Evolutionary conservation across 495 filamentous ascomycete genomes (phyloP).

Genomic region (Xylaria telfairii): DNA sequence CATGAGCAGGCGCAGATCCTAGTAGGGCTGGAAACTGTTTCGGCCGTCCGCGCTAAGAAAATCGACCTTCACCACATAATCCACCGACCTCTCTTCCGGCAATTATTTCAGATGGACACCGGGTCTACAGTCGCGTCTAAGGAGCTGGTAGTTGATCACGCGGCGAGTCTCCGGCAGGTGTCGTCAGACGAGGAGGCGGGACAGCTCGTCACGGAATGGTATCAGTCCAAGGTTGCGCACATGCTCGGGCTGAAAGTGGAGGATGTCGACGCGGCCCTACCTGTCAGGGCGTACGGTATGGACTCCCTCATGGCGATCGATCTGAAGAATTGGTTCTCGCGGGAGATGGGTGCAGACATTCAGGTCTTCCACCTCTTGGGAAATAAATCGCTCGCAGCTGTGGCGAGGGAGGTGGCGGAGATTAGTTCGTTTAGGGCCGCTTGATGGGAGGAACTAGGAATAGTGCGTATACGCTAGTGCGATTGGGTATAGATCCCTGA

Average conservation of each 20-base stretch:
- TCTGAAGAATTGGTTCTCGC: slow-evolving; percentile 26
- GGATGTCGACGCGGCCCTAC: slow-evolving; percentile 32
- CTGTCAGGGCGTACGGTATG: slow-evolving; percentile 39
- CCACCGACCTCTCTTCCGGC: slow-evolving; percentile 16
- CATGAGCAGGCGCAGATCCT: slow-evolving; percentile 10
- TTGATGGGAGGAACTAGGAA: not conserved
- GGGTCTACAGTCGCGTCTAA: not conserved
- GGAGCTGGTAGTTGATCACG: not conserved
- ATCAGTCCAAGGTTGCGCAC: slow-evolving; percentile 1
- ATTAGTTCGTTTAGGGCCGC: not conserved
- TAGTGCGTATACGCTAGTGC: too few species aligned
- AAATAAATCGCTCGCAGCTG: not conserved
- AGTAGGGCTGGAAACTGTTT: slow-evolving; percentile 9
- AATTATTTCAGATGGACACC: slow-evolving; percentile 3
- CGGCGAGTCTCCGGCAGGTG: not conserved
- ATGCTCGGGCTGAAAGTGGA: slow-evolving; percentile 21
- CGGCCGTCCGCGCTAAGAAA: slow-evolving; percentile 8
- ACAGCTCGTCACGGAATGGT: not conserved
- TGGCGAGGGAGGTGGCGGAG: not conserved
- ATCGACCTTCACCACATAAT: slow-evolving; percentile 12
- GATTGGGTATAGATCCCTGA: too few species aligned
- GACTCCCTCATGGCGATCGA: slow-evolving; percentile 48
- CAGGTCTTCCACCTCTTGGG: slow-evolving; percentile 7
- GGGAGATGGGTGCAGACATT: slow-evolving; percentile 6
- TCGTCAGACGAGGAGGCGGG: not conserved